Base-by-base conservation (phyloP, 345 rosid species). In the Camelina sativa region DNA sequence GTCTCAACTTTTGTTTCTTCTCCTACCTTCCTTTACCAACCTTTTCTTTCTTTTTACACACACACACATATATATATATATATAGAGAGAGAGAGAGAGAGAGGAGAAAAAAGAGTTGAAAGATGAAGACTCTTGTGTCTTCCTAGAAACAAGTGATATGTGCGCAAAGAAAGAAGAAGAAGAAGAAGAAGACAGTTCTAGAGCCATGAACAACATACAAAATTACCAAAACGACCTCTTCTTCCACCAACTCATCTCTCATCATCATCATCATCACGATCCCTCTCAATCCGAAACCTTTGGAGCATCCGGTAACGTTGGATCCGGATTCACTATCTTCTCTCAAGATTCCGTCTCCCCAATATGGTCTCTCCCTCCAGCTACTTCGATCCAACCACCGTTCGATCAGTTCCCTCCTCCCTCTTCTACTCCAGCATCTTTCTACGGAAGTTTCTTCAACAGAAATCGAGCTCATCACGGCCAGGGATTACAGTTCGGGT, bases 161-260 rank as follows among this genome's bases (percentile, higher is more conserved):
- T 82, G 91, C 51, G 87, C 85, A 58, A 74, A 86, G 80, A 86
- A 88, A 81, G 93, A 90, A 79, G 98, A 76, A 66, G 93, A 90
- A 79, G 98, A 76, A 66, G 81, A 72, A 78, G 77, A 82, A 46
- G 87, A 88, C 62, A 86, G 86, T 80, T 85, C 91, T 10, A 85
- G 80, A 67, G 80, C 87, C 40, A 72, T 86, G 79, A 86, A 80
- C 67, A 84, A 81, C 84, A 77, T 83, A 22, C 94, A 90, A 82
- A 76, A 79, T 38, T 87, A 82, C 80, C 97, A 83, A 82, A 91
- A 88, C 38, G 86, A 87, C 70, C 83, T 88, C 17, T 65, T 86
- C 75, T 80, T 88, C 50, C 88, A 83, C 58, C 93, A 89, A 68
- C 82, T 85, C 60, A 78, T 88, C 64, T 85, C 84, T 41, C 93